Conservation (phyloP, 2,329 filamentous ascomycete genomes). For the Ascochyta fabae region DNA sequence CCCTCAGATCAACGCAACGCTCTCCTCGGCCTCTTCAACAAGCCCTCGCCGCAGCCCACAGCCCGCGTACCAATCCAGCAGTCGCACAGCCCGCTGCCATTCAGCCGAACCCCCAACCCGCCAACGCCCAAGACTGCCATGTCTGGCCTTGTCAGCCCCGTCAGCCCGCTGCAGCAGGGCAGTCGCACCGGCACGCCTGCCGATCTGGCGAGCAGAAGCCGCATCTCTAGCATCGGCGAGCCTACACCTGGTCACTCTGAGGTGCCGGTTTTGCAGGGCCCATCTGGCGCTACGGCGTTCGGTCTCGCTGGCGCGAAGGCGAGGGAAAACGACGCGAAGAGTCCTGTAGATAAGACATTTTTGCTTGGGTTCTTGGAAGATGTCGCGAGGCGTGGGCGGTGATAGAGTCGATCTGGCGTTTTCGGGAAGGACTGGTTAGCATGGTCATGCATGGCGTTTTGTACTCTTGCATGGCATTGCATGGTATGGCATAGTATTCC, state of each 20-base stretch:
- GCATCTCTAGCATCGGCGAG: constrained; percentile 48
- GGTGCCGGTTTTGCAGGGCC: neutral
- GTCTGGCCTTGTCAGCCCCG: constrained; percentile 48
- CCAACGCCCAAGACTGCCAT: constrained; percentile 39
- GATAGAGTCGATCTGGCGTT: constrained; percentile 1
- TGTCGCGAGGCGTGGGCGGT: constrained; percentile 47
- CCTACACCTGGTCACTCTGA: neutral
- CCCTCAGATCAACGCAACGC: constrained; percentile 43
- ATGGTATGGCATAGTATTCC: no score
- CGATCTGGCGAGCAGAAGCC: constrained; percentile 32
- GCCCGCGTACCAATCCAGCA: constrained; percentile 21
- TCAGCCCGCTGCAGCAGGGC: constrained; percentile 44
- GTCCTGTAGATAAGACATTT: constrained; percentile 74
- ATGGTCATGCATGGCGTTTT: neutral
- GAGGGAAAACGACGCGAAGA: constrained; percentile 32
- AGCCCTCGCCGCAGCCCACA: constrained; percentile 26
- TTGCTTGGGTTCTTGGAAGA: constrained; percentile 75
- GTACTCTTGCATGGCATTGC: neutral
- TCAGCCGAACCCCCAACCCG: constrained; percentile 29
- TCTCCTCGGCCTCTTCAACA: constrained; percentile 48
- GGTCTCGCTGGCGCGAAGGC: neutral
- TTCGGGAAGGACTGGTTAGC: neutral
- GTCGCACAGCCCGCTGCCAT: constrained; percentile 28
- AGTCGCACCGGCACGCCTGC: constrained; percentile 38
- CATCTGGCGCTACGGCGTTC: neutral